Evolutionary conservation across 2,329 filamentous ascomycete species (phyloP).

Genomic region (Nectriaceae sp.): DNA sequence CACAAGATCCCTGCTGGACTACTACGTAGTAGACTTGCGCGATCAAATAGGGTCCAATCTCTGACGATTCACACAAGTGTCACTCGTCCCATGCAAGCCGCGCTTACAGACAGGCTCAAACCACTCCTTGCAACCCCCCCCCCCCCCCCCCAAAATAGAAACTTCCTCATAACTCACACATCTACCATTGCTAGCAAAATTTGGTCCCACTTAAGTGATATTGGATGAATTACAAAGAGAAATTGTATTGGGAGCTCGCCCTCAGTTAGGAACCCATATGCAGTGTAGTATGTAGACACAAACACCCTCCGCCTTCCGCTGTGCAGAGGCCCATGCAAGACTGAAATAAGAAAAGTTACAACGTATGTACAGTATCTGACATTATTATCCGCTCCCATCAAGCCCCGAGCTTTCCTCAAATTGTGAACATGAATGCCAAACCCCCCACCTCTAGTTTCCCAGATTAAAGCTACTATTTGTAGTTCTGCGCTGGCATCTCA

Average conservation of each 20-base stretch:
- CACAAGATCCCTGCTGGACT: neutral
- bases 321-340: constrained; percentile 16
- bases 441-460: neutral
- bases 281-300: constrained; percentile 1
- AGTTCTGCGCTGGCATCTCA: constrained; percentile 44
- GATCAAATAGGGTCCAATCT: neutral
- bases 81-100: neutral
- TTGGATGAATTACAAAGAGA: neutral
- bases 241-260: neutral
- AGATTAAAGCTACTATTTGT: constrained; percentile 24
- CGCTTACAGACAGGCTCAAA: no score
- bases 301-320: constrained; percentile 13
- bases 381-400: constrained; percentile 25
- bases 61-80: neutral
- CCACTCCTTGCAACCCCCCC: no score
- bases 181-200: neutral
- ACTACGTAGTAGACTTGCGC: neutral
- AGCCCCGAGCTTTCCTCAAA: neutral
- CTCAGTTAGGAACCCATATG: neutral
- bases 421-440: neutral
- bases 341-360: constrained; percentile 19
- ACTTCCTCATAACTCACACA: neutral
- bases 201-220: neutral
- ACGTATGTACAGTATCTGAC: constrained; percentile 33
- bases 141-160: neutral